These are phyloP conservation scores for Boletus tylopilopsis DNA, from an alignment of 768 basidiomycete genomes.

Conservation along the genomic window DNA sequence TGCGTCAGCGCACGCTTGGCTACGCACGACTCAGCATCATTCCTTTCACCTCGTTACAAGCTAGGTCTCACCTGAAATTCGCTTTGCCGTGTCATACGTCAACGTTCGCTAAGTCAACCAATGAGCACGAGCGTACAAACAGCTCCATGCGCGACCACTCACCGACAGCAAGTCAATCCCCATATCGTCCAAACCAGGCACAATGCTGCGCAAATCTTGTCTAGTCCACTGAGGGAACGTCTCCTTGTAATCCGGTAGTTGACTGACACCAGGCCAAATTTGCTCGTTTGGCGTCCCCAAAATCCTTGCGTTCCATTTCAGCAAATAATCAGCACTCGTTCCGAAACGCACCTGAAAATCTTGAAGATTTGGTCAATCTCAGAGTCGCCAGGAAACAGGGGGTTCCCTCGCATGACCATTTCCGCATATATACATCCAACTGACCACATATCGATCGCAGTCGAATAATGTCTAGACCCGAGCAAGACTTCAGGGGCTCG, in stretches of 20 bases:
- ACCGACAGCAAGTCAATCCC: constrained; percentile 84
- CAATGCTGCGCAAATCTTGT: constrained; percentile 63
- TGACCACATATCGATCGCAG: constrained; percentile 99
- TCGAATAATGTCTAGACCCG: constrained; percentile 93
- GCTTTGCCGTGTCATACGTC: constrained; percentile 85
- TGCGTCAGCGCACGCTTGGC: constrained; percentile 57
- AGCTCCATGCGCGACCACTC: constrained; percentile 9
- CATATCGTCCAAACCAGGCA: constrained; percentile 67
- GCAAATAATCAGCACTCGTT: background rate
- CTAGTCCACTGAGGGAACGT: constrained; percentile 94
- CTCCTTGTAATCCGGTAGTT: constrained; percentile 91
- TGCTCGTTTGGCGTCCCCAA: constrained; percentile 93
- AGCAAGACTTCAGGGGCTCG: constrained; percentile 96
- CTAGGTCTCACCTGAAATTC: constrained; percentile 74
- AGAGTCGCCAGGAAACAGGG: constrained; percentile 97
- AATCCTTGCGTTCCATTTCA: constrained; percentile 49
- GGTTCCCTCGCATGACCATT: constrained; percentile 90
- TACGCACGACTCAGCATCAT: constrained; percentile 17
- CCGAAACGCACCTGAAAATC: constrained; percentile 77
- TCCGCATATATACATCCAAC: constrained; percentile 99
- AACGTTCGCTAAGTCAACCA: constrained; percentile 49
- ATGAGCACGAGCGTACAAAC: background rate
- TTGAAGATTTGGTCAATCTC: constrained; percentile 99
- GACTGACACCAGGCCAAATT: constrained; percentile 85
- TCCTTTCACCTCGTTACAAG: background rate